Evolutionary conservation across 352 stramenopile genomes (phyloP).

Genomic region (Pilasporangium apinafurcum): DNA sequence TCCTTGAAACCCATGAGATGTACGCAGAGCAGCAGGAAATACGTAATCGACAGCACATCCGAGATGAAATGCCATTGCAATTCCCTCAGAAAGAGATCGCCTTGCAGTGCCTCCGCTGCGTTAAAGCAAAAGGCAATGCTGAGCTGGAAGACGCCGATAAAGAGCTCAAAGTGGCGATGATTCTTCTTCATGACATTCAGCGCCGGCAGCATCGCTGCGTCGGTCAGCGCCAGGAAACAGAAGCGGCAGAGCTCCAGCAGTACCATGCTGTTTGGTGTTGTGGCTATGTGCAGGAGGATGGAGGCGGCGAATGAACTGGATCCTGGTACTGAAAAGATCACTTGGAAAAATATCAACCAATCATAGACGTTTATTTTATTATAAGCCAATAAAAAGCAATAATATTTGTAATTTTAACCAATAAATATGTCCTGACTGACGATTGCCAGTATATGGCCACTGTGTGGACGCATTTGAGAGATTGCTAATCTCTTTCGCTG

Average conservation of each 20-base stretch:
- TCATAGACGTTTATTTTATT: no score
- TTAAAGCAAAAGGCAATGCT: slow-evolving; percentile 82
- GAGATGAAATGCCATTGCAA: slow-evolving; percentile 85
- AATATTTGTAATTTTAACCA: no score
- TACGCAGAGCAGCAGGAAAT: slow-evolving; percentile 81
- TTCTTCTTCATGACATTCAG: slow-evolving; percentile 77
- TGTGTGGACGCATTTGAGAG: no score
- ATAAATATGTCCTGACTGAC: no score
- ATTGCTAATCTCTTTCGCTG: no score
- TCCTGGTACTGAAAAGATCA: neutral
- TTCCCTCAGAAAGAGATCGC: slow-evolving; percentile 59
- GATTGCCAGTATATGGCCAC: no score
- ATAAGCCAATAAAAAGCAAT: no score
- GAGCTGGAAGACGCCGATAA: slow-evolving; percentile 81
- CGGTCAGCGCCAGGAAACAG: slow-evolving; percentile 63
- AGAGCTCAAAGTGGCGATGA: slow-evolving; percentile 86
- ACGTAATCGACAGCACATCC: slow-evolving; percentile 81
- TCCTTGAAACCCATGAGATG: slow-evolving; percentile 81
- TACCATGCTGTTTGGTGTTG: slow-evolving; percentile 14
- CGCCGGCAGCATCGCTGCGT: slow-evolving; percentile 68
- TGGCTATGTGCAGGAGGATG: neutral
- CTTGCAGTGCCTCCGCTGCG: slow-evolving; percentile 60
- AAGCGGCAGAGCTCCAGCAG: slow-evolving; percentile 48
- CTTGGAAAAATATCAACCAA: slow-evolving; percentile 2
- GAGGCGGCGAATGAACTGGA: neutral